Conservation (phyloP, 257 asterid genomes). For the Asclepias syriaca region DNA sequence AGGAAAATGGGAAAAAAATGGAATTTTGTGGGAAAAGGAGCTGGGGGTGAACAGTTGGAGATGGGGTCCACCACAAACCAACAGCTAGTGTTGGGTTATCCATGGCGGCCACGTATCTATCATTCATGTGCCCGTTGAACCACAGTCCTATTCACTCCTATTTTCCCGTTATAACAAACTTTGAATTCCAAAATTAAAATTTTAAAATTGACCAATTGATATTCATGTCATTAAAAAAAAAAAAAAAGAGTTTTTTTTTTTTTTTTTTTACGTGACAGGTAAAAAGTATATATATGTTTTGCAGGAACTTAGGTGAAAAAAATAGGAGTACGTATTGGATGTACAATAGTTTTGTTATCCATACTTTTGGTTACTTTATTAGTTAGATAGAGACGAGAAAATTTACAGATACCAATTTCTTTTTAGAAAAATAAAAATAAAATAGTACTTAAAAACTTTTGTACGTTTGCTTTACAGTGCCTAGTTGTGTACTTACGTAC, state of each 20-base stretch:
- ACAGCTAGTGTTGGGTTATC: background rate
- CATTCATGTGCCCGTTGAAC: conserved; percentile 18
- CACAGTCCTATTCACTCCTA: background rate
- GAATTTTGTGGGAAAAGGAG: background rate
- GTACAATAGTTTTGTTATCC: too few relatives aligned
- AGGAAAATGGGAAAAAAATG: background rate
- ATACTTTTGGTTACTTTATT: too few relatives aligned
- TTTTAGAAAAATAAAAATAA: background rate
- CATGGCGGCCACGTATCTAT: conserved; percentile 13
- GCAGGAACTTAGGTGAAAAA: too few relatives aligned
- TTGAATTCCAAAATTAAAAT: too few relatives aligned
- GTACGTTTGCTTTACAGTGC: background rate
- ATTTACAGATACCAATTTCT: background rate
- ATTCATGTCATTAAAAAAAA: too few relatives aligned
- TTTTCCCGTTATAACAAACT: conserved; percentile 11
- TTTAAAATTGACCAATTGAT: too few relatives aligned
- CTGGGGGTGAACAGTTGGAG: background rate
- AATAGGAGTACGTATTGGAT: too few relatives aligned
- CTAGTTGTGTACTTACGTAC: background rate
- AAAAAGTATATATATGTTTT: too few relatives aligned
- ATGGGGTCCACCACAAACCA: background rate
- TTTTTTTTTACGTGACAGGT: too few relatives aligned
- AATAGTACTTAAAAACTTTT: background rate
- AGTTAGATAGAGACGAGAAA: too few relatives aligned
- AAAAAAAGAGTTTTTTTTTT: too few relatives aligned